Base-by-base conservation (phyloP, 805 yeast genomes). In the Starmerella bombi region DNA sequence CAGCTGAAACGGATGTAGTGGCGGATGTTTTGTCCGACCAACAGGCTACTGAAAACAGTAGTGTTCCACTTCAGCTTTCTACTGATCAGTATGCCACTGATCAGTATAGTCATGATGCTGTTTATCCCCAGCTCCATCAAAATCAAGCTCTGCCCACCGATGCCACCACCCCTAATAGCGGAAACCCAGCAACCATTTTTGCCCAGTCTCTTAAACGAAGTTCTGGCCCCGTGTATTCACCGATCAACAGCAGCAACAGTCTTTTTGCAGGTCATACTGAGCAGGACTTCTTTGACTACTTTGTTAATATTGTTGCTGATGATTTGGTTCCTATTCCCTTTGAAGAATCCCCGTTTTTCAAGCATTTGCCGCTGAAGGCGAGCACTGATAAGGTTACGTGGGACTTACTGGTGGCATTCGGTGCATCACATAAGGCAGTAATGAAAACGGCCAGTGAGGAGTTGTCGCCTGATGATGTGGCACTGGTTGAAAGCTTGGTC, bases 281-380 rank as follows among this genome's bases (percentile, higher is more conserved):
- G 18, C 62, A 72, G 36, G 75, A 74, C 40, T 62, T 75, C 17
- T 74, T 80, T 59, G 74, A 75, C 45, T 75, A 75, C 46, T 81
- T 72, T 64, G 59, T 74, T 7, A 64, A 73, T 37, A 70, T 72
- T 12, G 78, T 82, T 0, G 71, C 86, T 1, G 66, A 65, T 28
- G 61, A 69, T 20, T 63, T 80, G 16, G 81, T 77, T 5, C 85
- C 86, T 0, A 75, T 80, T 0, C 82, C 82, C 8, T 76, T 75
- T 50, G 62, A 59, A 17, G 73, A 71, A 14, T 76, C 78, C 50
- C 93, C 93, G 0, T 80, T 79, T 59, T 68, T 69, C 44, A 67
- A 67, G 10, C 61, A 77, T 6, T 57, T 81, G 10, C 88, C 91
- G 0, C 71, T 70, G 49, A 65, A 80, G 69, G 84, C 88, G 1